Base-by-base conservation (phyloP, 2,329 filamentous ascomycete genomes). In the Diaporthe nobilis region DNA sequence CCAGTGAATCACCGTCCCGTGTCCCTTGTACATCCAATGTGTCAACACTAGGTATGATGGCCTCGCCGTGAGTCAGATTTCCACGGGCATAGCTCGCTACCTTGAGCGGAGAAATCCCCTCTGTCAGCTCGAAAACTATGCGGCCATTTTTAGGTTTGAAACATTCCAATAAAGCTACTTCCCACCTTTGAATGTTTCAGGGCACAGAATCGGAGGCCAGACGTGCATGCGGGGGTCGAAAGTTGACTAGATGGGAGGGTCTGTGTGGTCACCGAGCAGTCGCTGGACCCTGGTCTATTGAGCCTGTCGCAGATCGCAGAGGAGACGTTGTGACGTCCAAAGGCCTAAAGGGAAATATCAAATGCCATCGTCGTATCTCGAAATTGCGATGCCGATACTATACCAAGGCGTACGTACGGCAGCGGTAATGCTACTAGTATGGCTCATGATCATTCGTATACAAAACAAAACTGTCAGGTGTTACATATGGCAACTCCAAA, bases 301-400 rank as follows among this genome's bases (percentile, higher is more conserved):
- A 22, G 7, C 44, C 34, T 8, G 22, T 39, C 5, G 10, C 12
- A 25, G 22, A 13, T 37, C n/a, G 13, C 10, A 25, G 2, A 39
- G 17, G 2, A 15, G 3, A n/a, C 2, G 1, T 8, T 15, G 9
- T 37, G 3, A 17, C 12, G 5, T 6, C 25, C n/a, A 25, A 1
- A 1, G 22, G 1, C n/a, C 34, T n/a, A n/a, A 37, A 39, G 3
- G 10, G 17, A 10, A 31, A 55, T 15, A 28, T 55, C 25, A 55
- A 15, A 31, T 28, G 12, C 12, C 5, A 42, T 17, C 10, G 2
- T 17, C 34, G 22, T 42, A 25, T 25, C 12, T 25, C 12, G 3
- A 61, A 9, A 22, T 39, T 8, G 22, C 3, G 4, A 25, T 22
- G 10, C 15, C 42, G 22, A 42, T 39, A 61, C 22, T 7, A 15